Evolutionary conservation across 2,329 filamentous ascomycete species (phyloP), one percentile per base, ranked within the genome.

Genomic region (Alternaria rosae): DNA sequence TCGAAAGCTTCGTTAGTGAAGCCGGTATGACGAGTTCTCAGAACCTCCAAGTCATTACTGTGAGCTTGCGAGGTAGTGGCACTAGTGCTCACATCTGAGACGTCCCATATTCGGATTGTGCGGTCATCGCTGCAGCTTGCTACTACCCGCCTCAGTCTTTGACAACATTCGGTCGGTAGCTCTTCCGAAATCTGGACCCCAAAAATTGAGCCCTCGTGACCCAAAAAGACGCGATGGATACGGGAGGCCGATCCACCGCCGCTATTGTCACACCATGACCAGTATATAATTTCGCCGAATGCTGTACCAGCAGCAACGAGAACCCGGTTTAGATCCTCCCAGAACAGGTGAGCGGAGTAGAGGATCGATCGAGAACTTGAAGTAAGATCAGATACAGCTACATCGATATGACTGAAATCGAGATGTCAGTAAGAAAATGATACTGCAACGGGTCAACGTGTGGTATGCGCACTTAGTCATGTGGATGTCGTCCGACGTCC

Each of bases 91-190:
- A 65, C 61, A 58, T 88, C 84, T 0, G 89, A 89, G 8, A 97
- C 87, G 73, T 97, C 88, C 94, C 95, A 98, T 2, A 98, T 81
- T 13, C 92, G 86, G 21, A 99, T 88, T 0, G 93, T 97, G 53
- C 95, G 87, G 79, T 99, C 95, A 75, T 99, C 95, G 73, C 94
- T 98, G 76, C 95, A 99, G 71, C 92, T 97, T 13, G 91, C 92
- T 32, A 99, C 83, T n/a, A 97, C 78, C 54, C 91, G 85, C 25
- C 82, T 81, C 78, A 67, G 81, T 74, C 1, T 85, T 81, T 68
- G 61, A 23, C 59, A 62, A 43, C 63, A 57, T 13, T 51, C 61
- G 1, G 58, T 53, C 6, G 59, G 53, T 5, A 79, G 61, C 43
- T 70, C 59, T 32, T 74, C 54, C 0, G 93, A 97, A 35, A 98